Conservation (phyloP, 2,329 filamentous ascomycete species). For the Fusarium setosum region DNA sequence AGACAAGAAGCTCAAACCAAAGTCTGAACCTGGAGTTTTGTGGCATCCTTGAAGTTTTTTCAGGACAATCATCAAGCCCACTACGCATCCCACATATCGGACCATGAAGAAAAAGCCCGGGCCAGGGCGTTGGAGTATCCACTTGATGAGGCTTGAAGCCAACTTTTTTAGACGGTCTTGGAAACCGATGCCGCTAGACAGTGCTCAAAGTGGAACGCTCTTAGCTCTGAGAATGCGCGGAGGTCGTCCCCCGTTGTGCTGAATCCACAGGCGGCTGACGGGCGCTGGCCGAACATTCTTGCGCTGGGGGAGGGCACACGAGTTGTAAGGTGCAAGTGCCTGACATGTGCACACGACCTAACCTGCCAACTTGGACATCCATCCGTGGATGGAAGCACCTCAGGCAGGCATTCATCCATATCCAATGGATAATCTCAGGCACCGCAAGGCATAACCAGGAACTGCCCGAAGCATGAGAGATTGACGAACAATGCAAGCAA, state of each 20-base stretch:
- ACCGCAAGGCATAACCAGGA: neutral
- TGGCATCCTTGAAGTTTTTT: slow-evolving; percentile 20
- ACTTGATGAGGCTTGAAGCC: no score
- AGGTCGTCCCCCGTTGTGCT: neutral
- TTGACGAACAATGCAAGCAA: slow-evolving; percentile 12
- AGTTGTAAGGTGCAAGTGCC: slow-evolving; percentile 22
- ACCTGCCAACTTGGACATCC: slow-evolving; percentile 4
- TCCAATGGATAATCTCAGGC: neutral
- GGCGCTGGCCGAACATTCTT: slow-evolving; percentile 7
- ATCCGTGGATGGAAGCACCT: neutral
- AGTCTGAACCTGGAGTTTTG: slow-evolving; percentile 24
- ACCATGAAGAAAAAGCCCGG: neutral
- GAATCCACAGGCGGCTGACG: slow-evolving; percentile 1
- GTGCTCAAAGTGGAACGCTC: no score
- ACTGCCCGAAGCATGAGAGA: slow-evolving; percentile 15
- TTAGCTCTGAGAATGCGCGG: neutral
- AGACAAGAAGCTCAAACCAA: slow-evolving; percentile 29
- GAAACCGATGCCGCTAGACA: no score
- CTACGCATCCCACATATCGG: slow-evolving; percentile 36
- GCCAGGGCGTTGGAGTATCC: neutral
- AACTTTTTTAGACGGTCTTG: no score
- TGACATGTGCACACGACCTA: slow-evolving; percentile 11
- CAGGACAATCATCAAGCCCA: slow-evolving; percentile 10
- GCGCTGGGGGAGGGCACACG: neutral
- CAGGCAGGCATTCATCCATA: neutral